Percentiles rank a stretch among this genome's conserved stretches.
Conservation (phyloP, 129 eudicot species). For the Flaveria sonorensis region DNA sequence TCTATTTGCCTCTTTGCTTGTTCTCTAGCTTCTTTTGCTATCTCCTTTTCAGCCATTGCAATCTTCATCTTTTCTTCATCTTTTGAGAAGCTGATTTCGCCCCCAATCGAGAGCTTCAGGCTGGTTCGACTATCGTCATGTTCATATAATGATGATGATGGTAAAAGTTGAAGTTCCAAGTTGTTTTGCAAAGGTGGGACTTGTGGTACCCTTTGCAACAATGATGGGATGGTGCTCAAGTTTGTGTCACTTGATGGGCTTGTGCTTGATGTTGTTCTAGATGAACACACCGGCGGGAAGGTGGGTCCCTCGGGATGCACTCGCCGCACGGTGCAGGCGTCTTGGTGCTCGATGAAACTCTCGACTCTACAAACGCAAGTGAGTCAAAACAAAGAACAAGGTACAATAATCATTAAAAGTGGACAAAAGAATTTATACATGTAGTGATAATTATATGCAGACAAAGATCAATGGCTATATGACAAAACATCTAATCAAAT, state of each 20-base stretch:
- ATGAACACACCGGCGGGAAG: slow-evolving; percentile 44
- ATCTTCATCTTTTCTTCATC: slow-evolving; percentile 46
- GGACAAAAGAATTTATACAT: slow-evolving; percentile 19
- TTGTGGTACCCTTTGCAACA: slow-evolving; percentile 10
- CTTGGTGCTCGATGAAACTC: slow-evolving; percentile 93
- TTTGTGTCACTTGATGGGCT: slow-evolving; percentile 61
- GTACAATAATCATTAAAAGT: slow-evolving; percentile 21
- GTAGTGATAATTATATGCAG: slow-evolving; percentile 24
- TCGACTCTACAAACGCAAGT: slow-evolving; percentile 57
- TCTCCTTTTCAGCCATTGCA: slow-evolving; percentile 60
- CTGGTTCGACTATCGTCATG: slow-evolving; percentile 6
- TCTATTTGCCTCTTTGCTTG: slow-evolving; percentile 73
- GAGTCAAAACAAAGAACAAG: slow-evolving; percentile 4
- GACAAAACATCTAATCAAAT: slow-evolving; percentile 39
- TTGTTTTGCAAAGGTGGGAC: slow-evolving; percentile 30
- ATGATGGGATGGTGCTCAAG: slow-evolving; percentile 31
- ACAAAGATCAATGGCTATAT: slow-evolving; percentile 32
- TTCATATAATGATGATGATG: slow-evolving; percentile 38
- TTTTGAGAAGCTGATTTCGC: slow-evolving; percentile 16
- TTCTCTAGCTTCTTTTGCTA: slow-evolving; percentile 69
- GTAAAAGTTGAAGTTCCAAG: slow-evolving; percentile 56
- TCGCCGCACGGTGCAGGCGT: slow-evolving; percentile 70
- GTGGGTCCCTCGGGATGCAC: slow-evolving; percentile 47
- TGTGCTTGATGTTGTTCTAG: slow-evolving; percentile 54
- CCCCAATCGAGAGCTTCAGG: slow-evolving; percentile 31